Evolutionary conservation across 805 yeast genomes (phyloP), one percentile per base, ranked within the genome.

Genomic region (Yamadazyma tumulicola): DNA sequence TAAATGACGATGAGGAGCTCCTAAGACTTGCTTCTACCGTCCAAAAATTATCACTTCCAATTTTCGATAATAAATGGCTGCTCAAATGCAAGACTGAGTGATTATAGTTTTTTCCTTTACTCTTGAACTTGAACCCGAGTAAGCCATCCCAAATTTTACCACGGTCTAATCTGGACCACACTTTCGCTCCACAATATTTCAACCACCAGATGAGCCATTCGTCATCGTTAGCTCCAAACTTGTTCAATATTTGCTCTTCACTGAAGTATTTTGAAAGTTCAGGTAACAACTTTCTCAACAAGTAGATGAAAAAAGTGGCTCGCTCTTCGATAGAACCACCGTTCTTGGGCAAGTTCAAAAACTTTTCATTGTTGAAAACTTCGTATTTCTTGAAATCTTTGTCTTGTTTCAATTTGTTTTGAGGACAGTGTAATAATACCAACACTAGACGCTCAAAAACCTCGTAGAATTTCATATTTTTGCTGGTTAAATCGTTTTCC

Each of bases 151-250:
- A 89, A 5, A 87, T 69, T 41, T 96, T 69, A 9, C 93, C 96
- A 34, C 96, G 62, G 57, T 87, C 96, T 39, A 69, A 71, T 42
- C 83, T 73, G 28, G 88, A 81, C 75, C 94, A 78, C 5, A 82
- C 87, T 57, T 85, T 85, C 10, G 93, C 76, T 14, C 96, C 96
- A 51, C 85, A 76, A 72, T 85, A 89, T 53, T 87, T 86, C 43
- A 89, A 67, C 97, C 97, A 89, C 95, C 96, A 89, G 25, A 86
- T 72, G 17, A 88, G 66, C 97, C 97, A 89, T 52, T 81, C 88
- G 47, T 85, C 93, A 43, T 83, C 87, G 40, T 42, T 69, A 47
- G 56, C 49, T 3, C 73, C 72, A 37, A 67, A 68, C 26, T 76
- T 72, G 45, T 77, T 77, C 29, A 84, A 58, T 17, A 84, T 73